Evolutionary conservation across 768 basidiomycete species (phyloP), one percentile per base, ranked within the genome.

Genomic region (Podaxis sp.): DNA sequence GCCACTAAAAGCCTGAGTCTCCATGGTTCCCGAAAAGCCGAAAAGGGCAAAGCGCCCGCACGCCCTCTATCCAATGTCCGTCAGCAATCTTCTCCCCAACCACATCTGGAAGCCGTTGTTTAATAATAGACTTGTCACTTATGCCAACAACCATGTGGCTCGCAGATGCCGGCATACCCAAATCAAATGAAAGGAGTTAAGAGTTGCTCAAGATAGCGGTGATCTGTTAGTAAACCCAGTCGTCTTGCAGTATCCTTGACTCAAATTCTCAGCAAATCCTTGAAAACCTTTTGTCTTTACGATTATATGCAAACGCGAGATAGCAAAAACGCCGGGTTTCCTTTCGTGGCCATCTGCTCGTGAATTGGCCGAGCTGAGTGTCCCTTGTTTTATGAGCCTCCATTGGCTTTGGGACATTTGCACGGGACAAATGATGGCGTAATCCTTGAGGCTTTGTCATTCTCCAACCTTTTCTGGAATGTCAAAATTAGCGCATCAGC

Each of bases 91-190:
- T 33, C 33, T 0, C 2, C 33, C 8, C 33, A 33, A 62, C 33
- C 33, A 36, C 24, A 8, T 62, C n/a, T 28, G 26, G 53, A 48
- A 55, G 44, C 26, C 17, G n/a, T 24, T 13, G 6, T 30, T 62
- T 54, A 62, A 56, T 54, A 55, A 49, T 62, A 62, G 61, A 39
- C 13, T 38, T 55, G 61, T 55, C 61, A 62, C 53, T 62, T 54
- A 19, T 24, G 13, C 61, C 53, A 55, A 48, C 53, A 49, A 48
- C 61, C 61, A 62, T 62, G 61, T 56, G 53, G 61, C 61, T 62
- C 53, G n/a, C 42, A 55, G 28, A 48, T 46, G 44, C 28, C 36
- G 48, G 46, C 57, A 59, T 26, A 59, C 24, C n/a, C 44, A n/a
- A 36, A 44, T 46, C 24, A 24, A 61, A 62, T 51, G 49, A 51